Evolutionary conservation across 768 basidiomycete genomes (phyloP), one percentile per base, ranked within the genome.

Genomic region (Rhizopogon salebrosus): DNA sequence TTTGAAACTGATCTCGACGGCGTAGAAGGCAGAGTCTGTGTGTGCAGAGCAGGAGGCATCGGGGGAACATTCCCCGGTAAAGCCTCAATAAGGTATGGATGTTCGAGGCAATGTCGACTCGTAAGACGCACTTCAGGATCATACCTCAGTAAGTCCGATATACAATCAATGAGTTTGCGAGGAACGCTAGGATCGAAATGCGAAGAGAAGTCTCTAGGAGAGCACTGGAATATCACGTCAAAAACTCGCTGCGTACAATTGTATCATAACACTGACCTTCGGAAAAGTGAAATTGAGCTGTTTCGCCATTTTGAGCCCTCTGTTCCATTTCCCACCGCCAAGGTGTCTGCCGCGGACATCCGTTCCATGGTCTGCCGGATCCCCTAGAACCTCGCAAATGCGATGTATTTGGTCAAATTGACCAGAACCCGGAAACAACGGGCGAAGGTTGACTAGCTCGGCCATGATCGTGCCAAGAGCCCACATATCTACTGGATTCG

Each of bases 401-500:
- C 85, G 78, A 55, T 78, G 84, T 34, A 98, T 84, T 72, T 99
- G 97, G 73, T 98, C 95, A 49, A 90, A 75, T 66, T 97, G 94
- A 64, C 86, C 87, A 49, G 85, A 83, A 18, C 97, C 97, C 26
- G 97, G 97, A 68, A 99, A 99, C 39, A 99, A 73, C 6, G 97
- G 95, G 56, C 90, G 87, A 54, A 99, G 80, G 66, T 95, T 98
- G 71, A 97, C 80, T 52, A 98, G 76, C 69, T 99, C 97, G 7
- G 95, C 92, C 83, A 99, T 88, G 70, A 99, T 99, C 6, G 97
- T 95, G 14, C 97, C 97, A 50, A 99, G 75, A 3, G 97, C 97
- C 97, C 97, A 99, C 90, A 98, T 93, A 63, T 99, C 97, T 23
- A 99, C 95, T 4, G 97, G 94, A 63, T 89, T 90, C 9, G 92